These are phyloP conservation scores for Knoxdaviesia capensis DNA, from an alignment of 2,329 filamentous ascomycete species.

Conservation along the genomic window DNA sequence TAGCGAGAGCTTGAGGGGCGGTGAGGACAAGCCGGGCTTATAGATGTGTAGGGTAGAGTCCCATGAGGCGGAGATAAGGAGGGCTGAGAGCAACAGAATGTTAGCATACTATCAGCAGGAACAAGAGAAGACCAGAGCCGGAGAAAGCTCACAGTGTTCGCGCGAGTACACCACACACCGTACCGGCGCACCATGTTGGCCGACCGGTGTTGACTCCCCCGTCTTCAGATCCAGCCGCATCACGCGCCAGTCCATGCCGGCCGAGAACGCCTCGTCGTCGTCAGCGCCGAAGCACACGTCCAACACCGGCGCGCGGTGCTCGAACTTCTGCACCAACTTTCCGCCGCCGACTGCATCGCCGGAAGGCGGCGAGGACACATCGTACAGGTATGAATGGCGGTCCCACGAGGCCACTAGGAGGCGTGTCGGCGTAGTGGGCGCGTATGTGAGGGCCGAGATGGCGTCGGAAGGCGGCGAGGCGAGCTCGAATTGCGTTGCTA, in stretches of 20 bases:
- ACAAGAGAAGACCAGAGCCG: neutral
- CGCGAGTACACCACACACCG: slow-evolving; percentile 68
- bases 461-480: slow-evolving; percentile 67
- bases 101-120: neutral
- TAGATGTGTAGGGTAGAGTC: slow-evolving; percentile 80
- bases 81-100: slow-evolving; percentile 17
- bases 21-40: slow-evolving; percentile 21
- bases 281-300: slow-evolving; percentile 78
- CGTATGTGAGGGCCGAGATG: slow-evolving; percentile 73
- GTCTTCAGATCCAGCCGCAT: slow-evolving; percentile 56
- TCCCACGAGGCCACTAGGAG: slow-evolving; percentile 94
- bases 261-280: slow-evolving; percentile 69
- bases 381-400: slow-evolving; percentile 76
- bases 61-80: slow-evolving; percentile 85
- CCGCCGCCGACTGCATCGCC: slow-evolving; percentile 23
- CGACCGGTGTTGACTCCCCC: slow-evolving; percentile 53
- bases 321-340: slow-evolving; percentile 50
- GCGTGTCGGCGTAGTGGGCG: slow-evolving; percentile 50
- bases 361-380: slow-evolving; percentile 25
- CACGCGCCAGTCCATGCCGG: slow-evolving; percentile 73
- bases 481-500: slow-evolving; percentile 63
- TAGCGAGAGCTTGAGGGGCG: slow-evolving; percentile 46
- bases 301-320: slow-evolving; percentile 69
- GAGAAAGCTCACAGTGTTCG: slow-evolving; percentile 35
- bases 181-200: slow-evolving; percentile 60